Evolutionary conservation across 108 stramenopile species (phyloP), one percentile per base, ranked within the genome.

Genomic region (Conticribra weissflogii): DNA sequence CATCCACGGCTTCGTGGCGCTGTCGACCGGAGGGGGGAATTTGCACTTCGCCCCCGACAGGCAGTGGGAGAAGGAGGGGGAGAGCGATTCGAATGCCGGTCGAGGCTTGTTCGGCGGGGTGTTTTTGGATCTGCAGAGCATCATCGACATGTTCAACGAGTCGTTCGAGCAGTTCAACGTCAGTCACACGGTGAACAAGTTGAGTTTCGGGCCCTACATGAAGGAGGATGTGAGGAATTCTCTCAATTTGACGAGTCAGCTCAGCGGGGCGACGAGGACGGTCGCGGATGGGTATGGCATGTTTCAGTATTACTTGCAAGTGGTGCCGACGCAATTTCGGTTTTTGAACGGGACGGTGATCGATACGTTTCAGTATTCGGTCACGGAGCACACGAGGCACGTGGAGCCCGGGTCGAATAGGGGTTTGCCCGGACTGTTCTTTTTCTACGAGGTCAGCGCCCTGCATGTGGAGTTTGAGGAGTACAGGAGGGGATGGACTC

Each of bases 381-480:
- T 98, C 27, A 98, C 98, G 63, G 98, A 99, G 59, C 98, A 99
- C 76, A 74, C 96, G 53, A 77, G 96, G 23, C 98, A 98, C 79
- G 94, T 98, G 3, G 81, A 83, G 27, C 94, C 96, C 8, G 98
- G 98, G 32, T 67, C 81, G 22, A 80, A 80, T 24, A 82, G 95
- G 41, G 98, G 97, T 45, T 78, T 99, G 24, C 98, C 97, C 4
- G 97, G 98, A 14, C 95, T 99, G 8, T 99, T 96, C 70, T 97
- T 99, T 83, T 96, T 95, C 66, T 99, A 99, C 79, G 97, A 99
- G 81, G 87, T 98, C 5, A 88, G 86, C 8, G 92, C 98, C 4
- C 60, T 99, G 59, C 96, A 97, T 65, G 96, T 96, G 8, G 81
- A 90, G 48, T 88, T 98, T 62, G 94, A 97, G 70, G 97, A 94